phyloP scores from a whole-genome alignment of 192 early-diverging fungal genomes.

The Gaertneriomyces sp. region DNA sequence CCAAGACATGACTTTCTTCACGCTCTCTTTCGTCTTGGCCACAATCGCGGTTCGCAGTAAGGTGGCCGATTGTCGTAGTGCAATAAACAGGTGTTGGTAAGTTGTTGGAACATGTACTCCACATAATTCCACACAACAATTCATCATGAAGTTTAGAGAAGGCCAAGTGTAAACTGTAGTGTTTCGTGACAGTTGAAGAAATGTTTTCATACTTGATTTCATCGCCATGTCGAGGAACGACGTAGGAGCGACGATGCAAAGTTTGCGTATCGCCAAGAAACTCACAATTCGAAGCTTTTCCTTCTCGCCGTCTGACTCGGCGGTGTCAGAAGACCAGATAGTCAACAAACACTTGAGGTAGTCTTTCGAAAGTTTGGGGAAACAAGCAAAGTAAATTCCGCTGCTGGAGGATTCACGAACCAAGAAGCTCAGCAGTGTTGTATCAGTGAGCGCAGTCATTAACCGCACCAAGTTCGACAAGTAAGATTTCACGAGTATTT shows the following conservation, averaged over 20 bases:
- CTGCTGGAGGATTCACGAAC: constrained; percentile 76
- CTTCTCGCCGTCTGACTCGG: constrained; percentile 37
- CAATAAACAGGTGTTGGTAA: constrained; percentile 92
- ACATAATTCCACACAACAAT: constrained; percentile 86
- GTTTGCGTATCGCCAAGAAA: constrained; percentile 78
- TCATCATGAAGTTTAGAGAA: constrained; percentile 85
- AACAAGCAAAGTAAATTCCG: constrained; percentile 75
- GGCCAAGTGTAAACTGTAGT: constrained; percentile 79
- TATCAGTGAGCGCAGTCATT: constrained; percentile 77
- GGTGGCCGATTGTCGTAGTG: constrained; percentile 91
- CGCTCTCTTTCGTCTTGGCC: constrained; percentile 77
- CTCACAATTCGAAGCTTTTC: constrained; percentile 73
- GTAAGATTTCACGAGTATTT: constrained; percentile 80
- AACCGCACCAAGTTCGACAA: constrained; percentile 70
- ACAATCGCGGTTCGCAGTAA: constrained; percentile 85
- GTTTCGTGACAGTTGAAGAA: constrained; percentile 70
- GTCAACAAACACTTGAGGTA: constrained; percentile 69
- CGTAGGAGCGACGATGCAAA: constrained; percentile 53
- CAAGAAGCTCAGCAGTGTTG: constrained; percentile 78
- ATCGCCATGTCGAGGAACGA: constrained; percentile 64
- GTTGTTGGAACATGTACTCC: constrained; percentile 71
- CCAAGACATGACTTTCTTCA: constrained; percentile 94
- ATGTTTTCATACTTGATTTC: constrained; percentile 81
- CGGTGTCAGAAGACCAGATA: constrained; percentile 57
- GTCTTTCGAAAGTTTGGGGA: constrained; percentile 76